phyloP scores from a whole-genome alignment of 2,329 filamentous ascomycete species.

The Moelleriella libera region DNA sequence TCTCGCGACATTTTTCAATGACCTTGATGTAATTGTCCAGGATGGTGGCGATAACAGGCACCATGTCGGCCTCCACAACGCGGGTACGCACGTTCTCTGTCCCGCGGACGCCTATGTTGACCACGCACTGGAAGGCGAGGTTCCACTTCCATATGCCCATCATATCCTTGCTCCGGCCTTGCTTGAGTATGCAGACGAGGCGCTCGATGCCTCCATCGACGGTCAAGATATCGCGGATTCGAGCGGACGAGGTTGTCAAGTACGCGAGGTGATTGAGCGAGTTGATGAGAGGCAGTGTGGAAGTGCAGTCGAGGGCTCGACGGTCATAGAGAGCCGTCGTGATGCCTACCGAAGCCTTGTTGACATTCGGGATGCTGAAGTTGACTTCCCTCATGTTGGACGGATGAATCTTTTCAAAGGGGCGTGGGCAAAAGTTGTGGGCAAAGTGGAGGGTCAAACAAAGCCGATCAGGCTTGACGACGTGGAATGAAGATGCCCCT shows the following conservation, averaged over 20 bases:
- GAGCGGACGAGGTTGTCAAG: constrained; percentile 91
- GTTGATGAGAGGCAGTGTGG: constrained; percentile 93
- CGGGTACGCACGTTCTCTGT: constrained; percentile 88
- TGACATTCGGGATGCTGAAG: constrained; percentile 98
- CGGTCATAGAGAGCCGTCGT: constrained; percentile 97
- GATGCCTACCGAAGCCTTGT: constrained; percentile 98
- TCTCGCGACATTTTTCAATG: constrained; percentile 79
- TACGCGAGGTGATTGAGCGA: constrained; percentile 98
- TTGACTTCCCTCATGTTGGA: constrained; percentile 95
- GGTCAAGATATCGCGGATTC: constrained; percentile 93
- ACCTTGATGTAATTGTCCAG: constrained; percentile 97
- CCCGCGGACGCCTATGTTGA: constrained; percentile 94
- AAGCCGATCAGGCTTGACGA: neutral
- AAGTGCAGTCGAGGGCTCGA: constrained; percentile 93
- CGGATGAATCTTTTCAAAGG: constrained; percentile 3
- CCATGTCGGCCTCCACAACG: constrained; percentile 97
- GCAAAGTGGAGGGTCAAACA: neutral
- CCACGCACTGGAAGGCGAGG: constrained; percentile 94
- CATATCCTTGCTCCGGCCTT: constrained; percentile 91
- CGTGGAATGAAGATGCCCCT: constrained; percentile 4
- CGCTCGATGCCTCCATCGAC: constrained; percentile 97
- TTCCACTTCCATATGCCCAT: constrained; percentile 99
- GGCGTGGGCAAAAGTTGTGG: neutral
- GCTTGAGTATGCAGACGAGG: constrained; percentile 93
- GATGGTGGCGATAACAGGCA: constrained; percentile 95